A percentile compares a stretch with the other conserved stretches of the same genome.
These are phyloP conservation scores for Mortierella sp. DNA, from an alignment of 371 early-diverging fungal species.

Conservation along the genomic window DNA sequence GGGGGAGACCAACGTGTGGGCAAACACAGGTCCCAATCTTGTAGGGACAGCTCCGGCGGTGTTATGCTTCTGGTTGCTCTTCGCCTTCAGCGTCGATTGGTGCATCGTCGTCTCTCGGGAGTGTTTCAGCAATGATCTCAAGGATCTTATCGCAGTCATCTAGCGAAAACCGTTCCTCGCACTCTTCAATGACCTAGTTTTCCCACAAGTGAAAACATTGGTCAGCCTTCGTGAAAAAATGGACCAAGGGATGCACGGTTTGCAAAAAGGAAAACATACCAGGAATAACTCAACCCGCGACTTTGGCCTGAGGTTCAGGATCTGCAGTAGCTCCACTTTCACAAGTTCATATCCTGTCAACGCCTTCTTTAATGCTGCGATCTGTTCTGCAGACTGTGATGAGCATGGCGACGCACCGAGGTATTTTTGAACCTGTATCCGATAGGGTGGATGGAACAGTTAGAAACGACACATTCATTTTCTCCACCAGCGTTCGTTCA, in stretches of 20 bases:
- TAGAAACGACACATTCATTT: too few relatives aligned
- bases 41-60: neutral
- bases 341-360: constrained; percentile 28
- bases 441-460: too few relatives aligned
- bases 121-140: constrained; percentile 11
- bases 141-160: constrained; percentile 29
- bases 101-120: constrained; percentile 41
- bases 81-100: constrained; percentile 15
- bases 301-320: constrained; percentile 48
- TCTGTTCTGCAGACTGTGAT: constrained; percentile 41
- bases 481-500: too few relatives aligned
- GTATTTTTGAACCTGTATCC: constrained; percentile 43
- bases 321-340: constrained; percentile 52
- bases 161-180: constrained; percentile 38
- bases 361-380: constrained; percentile 28
- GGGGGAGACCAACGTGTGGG: neutral
- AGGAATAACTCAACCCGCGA: constrained; percentile 39
- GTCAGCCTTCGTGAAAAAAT: too few relatives aligned
- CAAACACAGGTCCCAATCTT: neutral
- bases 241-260: too few relatives aligned
- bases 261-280: constrained; percentile 14
- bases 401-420: constrained; percentile 39
- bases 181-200: constrained; percentile 44
- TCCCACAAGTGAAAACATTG: neutral
- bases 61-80: constrained; percentile 10